These are phyloP conservation scores for Cytospora piceicola DNA, from an alignment of 2,329 filamentous ascomycete species.

Conservation along the genomic window DNA sequence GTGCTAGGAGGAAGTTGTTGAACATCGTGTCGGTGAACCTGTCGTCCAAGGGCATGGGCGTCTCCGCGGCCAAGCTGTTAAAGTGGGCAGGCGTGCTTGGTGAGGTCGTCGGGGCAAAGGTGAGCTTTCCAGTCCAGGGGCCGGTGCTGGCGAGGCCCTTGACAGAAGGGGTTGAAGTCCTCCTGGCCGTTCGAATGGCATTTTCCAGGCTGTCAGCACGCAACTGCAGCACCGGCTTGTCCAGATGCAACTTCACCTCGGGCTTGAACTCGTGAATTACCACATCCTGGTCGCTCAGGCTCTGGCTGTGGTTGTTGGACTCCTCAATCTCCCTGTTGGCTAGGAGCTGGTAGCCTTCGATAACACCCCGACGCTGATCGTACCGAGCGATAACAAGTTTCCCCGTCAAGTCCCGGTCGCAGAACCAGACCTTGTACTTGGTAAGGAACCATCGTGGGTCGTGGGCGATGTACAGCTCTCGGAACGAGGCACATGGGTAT, in stretches of 20 bases:
- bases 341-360: slow-evolving; percentile 78
- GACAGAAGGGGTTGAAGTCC: neutral
- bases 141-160: slow-evolving; percentile 9
- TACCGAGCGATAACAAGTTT: slow-evolving; percentile 79
- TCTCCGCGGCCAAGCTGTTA: slow-evolving; percentile 53
- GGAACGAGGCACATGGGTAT: slow-evolving; percentile 66
- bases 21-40: slow-evolving; percentile 55
- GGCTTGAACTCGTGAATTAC: slow-evolving; percentile 76
- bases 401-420: slow-evolving; percentile 72
- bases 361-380: slow-evolving; percentile 71
- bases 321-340: slow-evolving; percentile 54
- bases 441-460: slow-evolving; percentile 85
- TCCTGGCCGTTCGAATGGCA: slow-evolving; percentile 29
- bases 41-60: slow-evolving; percentile 55
- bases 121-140: slow-evolving; percentile 6
- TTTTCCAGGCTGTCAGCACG: slow-evolving; percentile 39
- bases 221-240: slow-evolving; percentile 69
- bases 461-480: slow-evolving; percentile 73
- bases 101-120: neutral
- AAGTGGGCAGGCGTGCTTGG: slow-evolving; percentile 4
- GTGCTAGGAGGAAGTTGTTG: slow-evolving; percentile 70
- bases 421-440: slow-evolving; percentile 82
- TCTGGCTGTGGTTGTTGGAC: slow-evolving; percentile 51
- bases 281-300: slow-evolving; percentile 63
- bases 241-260: slow-evolving; percentile 69